Evolutionary conservation across 306 rosid genomes (phyloP).

Genomic region (Trifolium repens): DNA sequence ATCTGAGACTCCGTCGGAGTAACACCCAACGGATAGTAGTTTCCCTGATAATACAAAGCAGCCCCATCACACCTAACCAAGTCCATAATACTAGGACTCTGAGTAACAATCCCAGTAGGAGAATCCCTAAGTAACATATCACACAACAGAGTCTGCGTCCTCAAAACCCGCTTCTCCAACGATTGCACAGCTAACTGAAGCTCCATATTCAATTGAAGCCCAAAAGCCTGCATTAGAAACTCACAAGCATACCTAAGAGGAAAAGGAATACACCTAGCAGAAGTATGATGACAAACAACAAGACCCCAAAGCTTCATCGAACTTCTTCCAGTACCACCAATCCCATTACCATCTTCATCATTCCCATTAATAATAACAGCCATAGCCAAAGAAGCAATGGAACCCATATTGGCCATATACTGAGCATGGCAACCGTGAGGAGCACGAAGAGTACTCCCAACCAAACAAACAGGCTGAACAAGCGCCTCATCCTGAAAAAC

Average conservation of each 20-base stretch:
- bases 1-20: conserved; percentile 83
- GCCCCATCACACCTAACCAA: conserved; percentile 97
- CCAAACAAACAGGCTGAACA: conserved; percentile 84
- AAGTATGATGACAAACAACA: conserved; percentile 97
- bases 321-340: conserved; percentile 52
- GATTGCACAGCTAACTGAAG: conserved; percentile 76
- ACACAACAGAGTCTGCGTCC: conserved; percentile 92
- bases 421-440: conserved; percentile 97
- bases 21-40: conserved; percentile 72
- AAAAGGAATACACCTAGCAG: conserved; percentile 84
- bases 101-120: conserved; percentile 85
- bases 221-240: conserved; percentile 97
- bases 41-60: conserved; percentile 74
- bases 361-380: conserved; percentile 85
- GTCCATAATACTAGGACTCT: conserved; percentile 92
- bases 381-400: conserved; percentile 82
- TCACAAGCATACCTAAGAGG: conserved; percentile 95
- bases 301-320: conserved; percentile 88
- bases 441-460: conserved; percentile 92
- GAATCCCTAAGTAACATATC: conserved; percentile 97
- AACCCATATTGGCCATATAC: conserved; percentile 98
- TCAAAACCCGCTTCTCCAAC: conserved; percentile 83
- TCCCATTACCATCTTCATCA: conserved; percentile 65
- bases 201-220: conserved; percentile 92
- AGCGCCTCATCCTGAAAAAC: conserved; percentile 82